Percentiles rank a stretch among this genome's conserved stretches.
Conservation (phyloP, 257 asterid genomes). For the Solanum sejunctum region DNA sequence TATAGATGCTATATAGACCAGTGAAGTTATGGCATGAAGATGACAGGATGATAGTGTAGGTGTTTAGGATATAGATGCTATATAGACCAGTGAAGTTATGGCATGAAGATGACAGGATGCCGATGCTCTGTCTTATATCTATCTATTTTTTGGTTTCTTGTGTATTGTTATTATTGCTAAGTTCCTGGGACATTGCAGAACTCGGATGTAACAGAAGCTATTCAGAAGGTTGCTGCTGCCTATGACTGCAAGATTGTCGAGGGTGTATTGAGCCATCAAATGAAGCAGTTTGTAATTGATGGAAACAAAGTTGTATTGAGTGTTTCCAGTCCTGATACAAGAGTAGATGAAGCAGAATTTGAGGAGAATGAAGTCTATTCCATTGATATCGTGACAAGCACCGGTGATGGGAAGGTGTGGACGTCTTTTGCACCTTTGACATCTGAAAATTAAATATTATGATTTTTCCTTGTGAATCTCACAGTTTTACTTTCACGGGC, state of each 20-base stretch:
- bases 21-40: not conserved
- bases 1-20: not conserved
- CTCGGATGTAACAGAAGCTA: slow-evolving; percentile 11
- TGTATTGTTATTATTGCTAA: not conserved
- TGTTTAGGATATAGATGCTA: not conserved
- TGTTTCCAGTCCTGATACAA: slow-evolving; percentile 61
- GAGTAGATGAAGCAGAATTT: slow-evolving; percentile 91
- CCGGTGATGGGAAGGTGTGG: slow-evolving; percentile 91
- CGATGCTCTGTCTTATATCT: not conserved
- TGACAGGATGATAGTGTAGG: too few species aligned
- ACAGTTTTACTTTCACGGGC: not conserved
- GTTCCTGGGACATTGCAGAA: not conserved
- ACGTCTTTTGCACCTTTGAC: not conserved
- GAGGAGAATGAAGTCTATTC: slow-evolving; percentile 81
- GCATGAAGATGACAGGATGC: not conserved
- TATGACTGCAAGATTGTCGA: slow-evolving; percentile 92
- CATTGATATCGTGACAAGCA: slow-evolving; percentile 75
- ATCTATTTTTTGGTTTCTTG: not conserved
- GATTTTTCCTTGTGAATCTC: not conserved
- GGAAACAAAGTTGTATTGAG: slow-evolving; percentile 80
- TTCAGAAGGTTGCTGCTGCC: slow-evolving; percentile 72
- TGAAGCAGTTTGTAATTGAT: slow-evolving; percentile 89
- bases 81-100: not conserved
- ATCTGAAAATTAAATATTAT: not conserved
- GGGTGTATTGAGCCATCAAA: slow-evolving; percentile 88